Evolutionary conservation across 2,329 filamentous ascomycete species (phyloP).

Genomic region (Ploettnerulaceae sp.): DNA sequence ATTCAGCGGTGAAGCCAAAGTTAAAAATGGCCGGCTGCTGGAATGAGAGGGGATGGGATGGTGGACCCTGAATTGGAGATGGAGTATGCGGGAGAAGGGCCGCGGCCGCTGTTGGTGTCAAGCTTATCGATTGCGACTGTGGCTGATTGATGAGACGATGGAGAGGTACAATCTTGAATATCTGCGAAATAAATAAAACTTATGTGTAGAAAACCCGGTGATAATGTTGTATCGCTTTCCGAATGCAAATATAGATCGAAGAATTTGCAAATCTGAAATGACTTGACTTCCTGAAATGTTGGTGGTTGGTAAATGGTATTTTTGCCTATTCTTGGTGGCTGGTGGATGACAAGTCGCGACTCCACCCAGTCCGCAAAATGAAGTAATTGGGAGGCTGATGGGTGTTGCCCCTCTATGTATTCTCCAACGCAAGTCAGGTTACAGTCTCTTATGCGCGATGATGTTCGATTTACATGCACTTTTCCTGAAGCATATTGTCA

Average conservation of each 20-base stretch:
- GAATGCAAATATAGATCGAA: background rate
- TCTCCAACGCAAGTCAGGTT: background rate
- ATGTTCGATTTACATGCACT: too few relatives aligned
- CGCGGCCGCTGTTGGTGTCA: background rate
- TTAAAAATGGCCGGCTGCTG: background rate
- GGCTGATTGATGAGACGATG: background rate
- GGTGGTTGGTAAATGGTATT: background rate
- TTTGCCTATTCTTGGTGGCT: background rate
- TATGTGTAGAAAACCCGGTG: background rate
- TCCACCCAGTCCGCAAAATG: background rate
- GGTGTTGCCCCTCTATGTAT: background rate
- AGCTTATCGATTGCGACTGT: constrained; percentile 1
- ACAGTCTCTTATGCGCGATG: too few relatives aligned
- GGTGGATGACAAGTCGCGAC: background rate
- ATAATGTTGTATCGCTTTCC: too few relatives aligned
- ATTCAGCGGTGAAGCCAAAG: background rate
- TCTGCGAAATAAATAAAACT: background rate
- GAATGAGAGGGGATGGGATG: background rate
- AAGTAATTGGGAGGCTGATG: constrained; percentile 1
- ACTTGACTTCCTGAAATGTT: background rate
- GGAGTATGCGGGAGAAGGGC: background rate
- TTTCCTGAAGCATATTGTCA: too few relatives aligned
- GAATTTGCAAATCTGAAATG: background rate
- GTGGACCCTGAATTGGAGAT: background rate
- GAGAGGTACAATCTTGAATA: background rate